A percentile compares a stretch with the other conserved stretches of the same genome.
phyloP scores from a whole-genome alignment of 441 rosid species.

The Hypseocharis bilobata region DNA sequence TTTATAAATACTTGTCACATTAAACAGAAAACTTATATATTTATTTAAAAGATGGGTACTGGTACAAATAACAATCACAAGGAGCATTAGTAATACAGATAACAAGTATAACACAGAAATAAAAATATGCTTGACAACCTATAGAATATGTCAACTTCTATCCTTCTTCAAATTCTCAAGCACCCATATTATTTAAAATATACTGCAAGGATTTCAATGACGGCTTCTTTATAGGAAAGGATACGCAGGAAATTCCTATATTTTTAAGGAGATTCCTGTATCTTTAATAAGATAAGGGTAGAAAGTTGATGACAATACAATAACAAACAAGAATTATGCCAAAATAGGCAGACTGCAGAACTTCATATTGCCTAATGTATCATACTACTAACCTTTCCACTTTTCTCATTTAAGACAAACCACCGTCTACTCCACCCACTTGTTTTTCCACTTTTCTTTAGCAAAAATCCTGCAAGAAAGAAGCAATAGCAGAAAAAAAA shows the following conservation, averaged over 20 bases:
- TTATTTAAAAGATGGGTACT: not conserved
- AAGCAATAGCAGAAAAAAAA: slow-evolving; percentile 14
- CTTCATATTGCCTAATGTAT: not conserved
- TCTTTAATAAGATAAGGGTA: no score
- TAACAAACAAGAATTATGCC: no score
- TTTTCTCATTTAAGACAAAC: slow-evolving; percentile 95
- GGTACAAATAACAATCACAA: not conserved
- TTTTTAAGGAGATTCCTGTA: not conserved
- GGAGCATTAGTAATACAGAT: not conserved
- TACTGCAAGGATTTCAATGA: no score
- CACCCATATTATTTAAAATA: not conserved
- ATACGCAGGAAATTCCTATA: not conserved
- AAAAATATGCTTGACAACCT: not conserved
- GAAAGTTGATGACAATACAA: not conserved
- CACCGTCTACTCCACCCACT: slow-evolving; percentile 90
- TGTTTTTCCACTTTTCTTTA: slow-evolving; percentile 87
- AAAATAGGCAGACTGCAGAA: not conserved
- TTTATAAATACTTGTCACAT: slow-evolving; percentile 10
- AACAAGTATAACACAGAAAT: not conserved
- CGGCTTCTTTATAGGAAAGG: not conserved
- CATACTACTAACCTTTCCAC: slow-evolving; percentile 62
- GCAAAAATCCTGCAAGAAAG: slow-evolving; percentile 42
- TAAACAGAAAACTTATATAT: slow-evolving; percentile 5
- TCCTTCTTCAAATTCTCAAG: not conserved
- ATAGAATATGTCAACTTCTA: not conserved